phyloP scores from a whole-genome alignment of 768 basidiomycete genomes.

The Termitomyces eurrhizus region DNA sequence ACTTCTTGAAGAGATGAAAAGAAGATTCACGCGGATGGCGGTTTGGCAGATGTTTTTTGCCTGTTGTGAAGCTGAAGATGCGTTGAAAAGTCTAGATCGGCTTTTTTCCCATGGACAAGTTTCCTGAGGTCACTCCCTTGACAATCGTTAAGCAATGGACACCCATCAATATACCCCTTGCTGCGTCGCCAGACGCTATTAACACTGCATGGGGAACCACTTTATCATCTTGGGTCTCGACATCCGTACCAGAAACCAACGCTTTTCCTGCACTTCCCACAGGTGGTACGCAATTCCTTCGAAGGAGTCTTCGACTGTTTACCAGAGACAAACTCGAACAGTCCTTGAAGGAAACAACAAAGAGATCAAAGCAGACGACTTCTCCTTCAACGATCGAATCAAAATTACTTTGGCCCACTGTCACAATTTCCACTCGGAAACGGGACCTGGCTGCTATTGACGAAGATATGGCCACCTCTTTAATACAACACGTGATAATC shows the following conservation, averaged over 20 bases:
- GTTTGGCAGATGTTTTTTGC: constrained; percentile 9
- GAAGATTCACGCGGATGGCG: constrained; percentile 1
- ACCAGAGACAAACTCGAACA: not conserved
- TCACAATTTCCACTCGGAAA: not conserved
- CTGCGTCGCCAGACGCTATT: not conserved
- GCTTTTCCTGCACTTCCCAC: too few relatives aligned
- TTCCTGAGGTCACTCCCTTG: not conserved
- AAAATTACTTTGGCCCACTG: not conserved
- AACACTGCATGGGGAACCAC: not conserved
- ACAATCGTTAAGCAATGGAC: not conserved
- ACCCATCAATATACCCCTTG: not conserved
- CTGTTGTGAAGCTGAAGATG: constrained; percentile 3
- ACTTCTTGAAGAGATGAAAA: not conserved
- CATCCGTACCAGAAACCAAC: not conserved
- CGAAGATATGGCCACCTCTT: not conserved
- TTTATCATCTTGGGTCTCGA: not conserved
- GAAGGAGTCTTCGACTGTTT: not conserved
- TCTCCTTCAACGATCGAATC: not conserved
- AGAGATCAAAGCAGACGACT: too few relatives aligned
- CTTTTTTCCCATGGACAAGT: not conserved
- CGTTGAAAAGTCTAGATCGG: not conserved
- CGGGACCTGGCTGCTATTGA: not conserved
- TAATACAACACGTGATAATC: constrained; percentile 4
- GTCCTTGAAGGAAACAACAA: not conserved
- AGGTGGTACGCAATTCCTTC: not conserved